Evolutionary conservation across 139 green algal genomes (phyloP).

Genomic region (Pedinophyceae sp.): DNA sequence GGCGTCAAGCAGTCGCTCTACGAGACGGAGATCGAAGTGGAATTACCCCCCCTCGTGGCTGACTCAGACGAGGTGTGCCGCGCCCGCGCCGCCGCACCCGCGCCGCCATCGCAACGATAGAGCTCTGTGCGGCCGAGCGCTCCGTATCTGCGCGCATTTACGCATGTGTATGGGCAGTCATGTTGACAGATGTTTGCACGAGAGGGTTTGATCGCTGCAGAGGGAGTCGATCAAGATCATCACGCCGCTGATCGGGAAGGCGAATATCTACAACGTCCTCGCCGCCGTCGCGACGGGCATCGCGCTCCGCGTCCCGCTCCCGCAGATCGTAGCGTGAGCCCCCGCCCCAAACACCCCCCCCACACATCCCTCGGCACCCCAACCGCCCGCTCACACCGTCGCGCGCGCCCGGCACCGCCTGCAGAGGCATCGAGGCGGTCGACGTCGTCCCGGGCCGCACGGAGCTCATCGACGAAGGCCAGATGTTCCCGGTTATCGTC

Average conservation of each 20-base stretch:
- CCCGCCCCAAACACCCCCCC: constrained; percentile 1
- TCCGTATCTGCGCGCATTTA: no score
- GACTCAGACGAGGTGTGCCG: constrained; percentile 1
- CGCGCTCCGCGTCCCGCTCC: constrained; percentile 40
- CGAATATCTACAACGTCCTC: constrained; percentile 82
- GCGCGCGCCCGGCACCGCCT: constrained; percentile 37
- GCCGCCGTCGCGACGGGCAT: constrained; percentile 73
- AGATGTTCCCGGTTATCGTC: constrained; percentile 80
- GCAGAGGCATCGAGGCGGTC: constrained; percentile 62
- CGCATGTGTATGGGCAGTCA: no score
- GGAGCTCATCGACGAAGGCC: constrained; percentile 76
- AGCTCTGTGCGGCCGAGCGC: no score
- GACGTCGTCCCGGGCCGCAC: constrained; percentile 39
- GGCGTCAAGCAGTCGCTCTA: constrained; percentile 12
- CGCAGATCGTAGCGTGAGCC: constrained; percentile 11
- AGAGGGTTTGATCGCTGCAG: no score
- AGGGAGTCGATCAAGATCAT: no score
- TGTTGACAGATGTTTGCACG: no score
- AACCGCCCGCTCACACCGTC: background rate
- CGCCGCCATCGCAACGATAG: no score
- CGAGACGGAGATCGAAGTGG: constrained; percentile 18
- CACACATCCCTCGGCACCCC: background rate
- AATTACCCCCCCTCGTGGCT: no score
- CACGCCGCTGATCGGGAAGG: constrained; percentile 51
- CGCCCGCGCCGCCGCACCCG: no score